Evolutionary conservation across 306 rosid genomes (phyloP), one percentile per base, ranked within the genome.

Genomic region (Sindora glabra): DNA sequence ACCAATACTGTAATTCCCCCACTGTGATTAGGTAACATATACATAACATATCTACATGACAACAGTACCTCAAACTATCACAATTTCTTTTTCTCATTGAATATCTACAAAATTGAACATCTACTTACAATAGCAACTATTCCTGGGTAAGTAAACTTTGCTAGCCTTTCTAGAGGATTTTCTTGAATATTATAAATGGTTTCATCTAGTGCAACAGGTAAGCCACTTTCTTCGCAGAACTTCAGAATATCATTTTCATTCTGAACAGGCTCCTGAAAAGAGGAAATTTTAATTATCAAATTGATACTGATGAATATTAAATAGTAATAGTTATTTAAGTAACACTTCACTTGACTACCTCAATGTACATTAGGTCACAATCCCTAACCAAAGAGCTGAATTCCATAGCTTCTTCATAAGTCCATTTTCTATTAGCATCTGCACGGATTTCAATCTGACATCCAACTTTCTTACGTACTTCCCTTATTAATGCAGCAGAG

Each of bases 161-260:
- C 72, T 6, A 88, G 87, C 77, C 56, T 79, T 70, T 79, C 59
- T 37, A 88, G 72, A 42, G 72, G 89, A 76, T 86, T 76, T 62
- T 70, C 89, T 73, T 78, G 79, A 78, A 82, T 64, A 56, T 25
- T 18, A 52, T 78, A 95, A 30, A 92, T 52, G 48, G 95, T 88
- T 84, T 92, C 98, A 76, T 92, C 98, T 49, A 92, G 75, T 16
- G 96, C 98, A 69, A 92, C 94, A 41, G 90, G 83, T 48, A 88
- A 65, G 60, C 95, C 89, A 56, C 88, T 88, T 74, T 88, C 90
- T 79, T 86, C 76, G 50, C 96, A 88, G 69, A 92, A 92, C 72
- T 54, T 81, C 65, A 88, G 56, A 58, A 92, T 88, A 67, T 89
- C 88, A 62, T 70, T 80, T 77, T 81, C 95, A 68, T 76, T 62